Evolutionary conservation across 352 stramenopile species (phyloP).

Genomic region (Phytophthora aleatoria): DNA sequence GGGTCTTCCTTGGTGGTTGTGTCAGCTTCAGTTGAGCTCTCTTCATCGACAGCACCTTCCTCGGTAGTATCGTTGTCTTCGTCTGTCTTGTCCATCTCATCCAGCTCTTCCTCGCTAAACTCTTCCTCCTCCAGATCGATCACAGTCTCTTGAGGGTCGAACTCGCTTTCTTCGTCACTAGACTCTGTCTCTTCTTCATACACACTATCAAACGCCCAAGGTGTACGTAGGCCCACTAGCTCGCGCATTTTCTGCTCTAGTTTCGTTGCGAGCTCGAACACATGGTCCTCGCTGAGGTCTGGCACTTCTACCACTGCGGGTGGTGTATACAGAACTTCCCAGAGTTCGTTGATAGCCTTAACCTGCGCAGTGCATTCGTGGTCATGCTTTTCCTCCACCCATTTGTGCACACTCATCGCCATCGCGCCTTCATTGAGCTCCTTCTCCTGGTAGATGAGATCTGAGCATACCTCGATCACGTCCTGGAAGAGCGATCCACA

Average conservation of each 20-base stretch:
- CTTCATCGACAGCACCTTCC: slow-evolving; percentile 16
- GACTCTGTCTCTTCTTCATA: slow-evolving; percentile 30
- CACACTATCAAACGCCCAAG: slow-evolving; percentile 60
- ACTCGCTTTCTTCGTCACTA: slow-evolving; percentile 23
- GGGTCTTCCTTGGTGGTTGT: slow-evolving; percentile 18
- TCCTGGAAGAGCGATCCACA: slow-evolving; percentile 83
- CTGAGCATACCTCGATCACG: slow-evolving; percentile 84
- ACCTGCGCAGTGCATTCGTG: slow-evolving; percentile 70
- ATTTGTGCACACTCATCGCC: slow-evolving; percentile 90
- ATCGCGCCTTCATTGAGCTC: slow-evolving; percentile 81
- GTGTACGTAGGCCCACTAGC: slow-evolving; percentile 56
- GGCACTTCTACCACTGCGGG: slow-evolving; percentile 74
- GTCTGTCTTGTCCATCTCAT: slow-evolving; percentile 24
- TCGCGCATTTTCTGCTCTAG: slow-evolving; percentile 49
- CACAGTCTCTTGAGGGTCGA: slow-evolving; percentile 30
- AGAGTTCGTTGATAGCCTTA: slow-evolving; percentile 79
- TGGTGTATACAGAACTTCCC: slow-evolving; percentile 63
- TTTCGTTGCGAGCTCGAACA: slow-evolving; percentile 51
- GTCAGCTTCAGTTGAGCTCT: slow-evolving; percentile 12
- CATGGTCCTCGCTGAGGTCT: slow-evolving; percentile 47
- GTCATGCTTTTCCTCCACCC: slow-evolving; percentile 77
- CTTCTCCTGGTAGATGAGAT: slow-evolving; percentile 81
- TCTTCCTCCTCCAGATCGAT: slow-evolving; percentile 22
- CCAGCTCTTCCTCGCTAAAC: slow-evolving; percentile 16
- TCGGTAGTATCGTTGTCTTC: slow-evolving; percentile 13